A percentile compares a stretch with the other conserved stretches of the same genome.
Conservation (phyloP, 192 early-diverging fungal species). For the Mortierella alpina region DNA sequence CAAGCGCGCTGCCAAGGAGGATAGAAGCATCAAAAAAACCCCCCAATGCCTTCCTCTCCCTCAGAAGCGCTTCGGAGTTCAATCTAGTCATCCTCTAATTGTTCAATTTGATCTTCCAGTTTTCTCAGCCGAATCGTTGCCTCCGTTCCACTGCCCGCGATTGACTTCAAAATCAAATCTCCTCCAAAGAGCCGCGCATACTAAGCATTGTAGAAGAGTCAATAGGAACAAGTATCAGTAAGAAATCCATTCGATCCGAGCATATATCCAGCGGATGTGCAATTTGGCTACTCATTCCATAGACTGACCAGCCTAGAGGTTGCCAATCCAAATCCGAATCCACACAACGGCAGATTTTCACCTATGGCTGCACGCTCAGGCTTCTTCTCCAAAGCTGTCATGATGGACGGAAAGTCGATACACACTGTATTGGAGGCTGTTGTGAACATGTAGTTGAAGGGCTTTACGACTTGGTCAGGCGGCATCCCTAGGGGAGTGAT, state of each 20-base stretch:
- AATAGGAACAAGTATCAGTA: neutral
- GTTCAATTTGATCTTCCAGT: slow-evolving; percentile 43
- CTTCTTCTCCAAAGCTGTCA: slow-evolving; percentile 43
- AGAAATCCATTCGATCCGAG: neutral
- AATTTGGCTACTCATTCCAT: neutral
- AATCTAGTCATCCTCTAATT: slow-evolving; percentile 6
- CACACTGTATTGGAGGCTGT: slow-evolving; percentile 39
- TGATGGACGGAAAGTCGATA: slow-evolving; percentile 41
- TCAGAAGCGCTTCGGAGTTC: neutral
- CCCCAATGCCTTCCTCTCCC: too few species aligned
- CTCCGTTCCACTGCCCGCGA: slow-evolving; percentile 33
- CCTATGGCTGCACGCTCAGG: slow-evolving; percentile 20
- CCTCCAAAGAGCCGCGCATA: slow-evolving; percentile 48
- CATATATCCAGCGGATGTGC: neutral
- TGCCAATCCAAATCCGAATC: slow-evolving; percentile 47
- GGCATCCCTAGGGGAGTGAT: slow-evolving; percentile 21
- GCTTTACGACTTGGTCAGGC: slow-evolving; percentile 7
- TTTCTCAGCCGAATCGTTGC: slow-evolving; percentile 15
- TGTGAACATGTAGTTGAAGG: slow-evolving; percentile 45
- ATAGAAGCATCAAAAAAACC: too few species aligned
- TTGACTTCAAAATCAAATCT: slow-evolving; percentile 30
- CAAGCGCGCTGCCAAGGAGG: too few species aligned
- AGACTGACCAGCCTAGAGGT: slow-evolving; percentile 44
- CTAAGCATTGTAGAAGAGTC: neutral
- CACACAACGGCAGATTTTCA: slow-evolving; percentile 49